These are phyloP conservation scores for Penicillium sp. DNA, from an alignment of 2,329 filamentous ascomycete species.

Conservation along the genomic window DNA sequence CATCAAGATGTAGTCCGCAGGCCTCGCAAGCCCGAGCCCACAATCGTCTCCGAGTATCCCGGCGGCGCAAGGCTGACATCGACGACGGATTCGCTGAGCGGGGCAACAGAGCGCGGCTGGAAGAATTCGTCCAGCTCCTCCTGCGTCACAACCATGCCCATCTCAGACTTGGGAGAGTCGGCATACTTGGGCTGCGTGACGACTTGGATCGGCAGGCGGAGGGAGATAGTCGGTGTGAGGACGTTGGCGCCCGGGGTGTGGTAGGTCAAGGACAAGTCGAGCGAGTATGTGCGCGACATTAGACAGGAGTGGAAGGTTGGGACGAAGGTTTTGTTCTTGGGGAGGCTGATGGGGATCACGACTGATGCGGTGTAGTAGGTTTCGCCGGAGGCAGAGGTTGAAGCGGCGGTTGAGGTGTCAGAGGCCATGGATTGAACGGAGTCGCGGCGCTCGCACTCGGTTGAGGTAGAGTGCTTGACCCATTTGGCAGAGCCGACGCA, in stretches of 20 bases:
- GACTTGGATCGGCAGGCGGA: slow-evolving; percentile 50
- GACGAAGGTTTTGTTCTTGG: slow-evolving; percentile 62
- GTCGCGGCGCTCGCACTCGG: slow-evolving; percentile 33
- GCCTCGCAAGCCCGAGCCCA: not conserved
- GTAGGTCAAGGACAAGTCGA: slow-evolving; percentile 61
- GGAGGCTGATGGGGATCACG: slow-evolving; percentile 64
- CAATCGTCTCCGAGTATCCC: slow-evolving; percentile 18
- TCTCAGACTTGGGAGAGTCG: slow-evolving; percentile 9
- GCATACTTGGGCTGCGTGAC: slow-evolving; percentile 25
- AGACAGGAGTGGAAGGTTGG: slow-evolving; percentile 73
- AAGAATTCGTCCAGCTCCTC: slow-evolving; percentile 35
- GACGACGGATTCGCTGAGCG: slow-evolving; percentile 13
- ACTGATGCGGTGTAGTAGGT: slow-evolving; percentile 64
- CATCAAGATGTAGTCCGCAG: not conserved
- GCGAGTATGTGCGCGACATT: slow-evolving; percentile 62
- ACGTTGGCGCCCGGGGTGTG: slow-evolving; percentile 51
- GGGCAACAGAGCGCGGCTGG: slow-evolving; percentile 29
- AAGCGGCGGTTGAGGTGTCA: slow-evolving; percentile 35
- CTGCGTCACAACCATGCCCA: slow-evolving; percentile 25
- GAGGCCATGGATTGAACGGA: slow-evolving; percentile 34
- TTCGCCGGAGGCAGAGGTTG: slow-evolving; percentile 39
- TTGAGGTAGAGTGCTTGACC: slow-evolving; percentile 49
- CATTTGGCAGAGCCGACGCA: slow-evolving; percentile 61
- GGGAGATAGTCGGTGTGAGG: slow-evolving; percentile 41
- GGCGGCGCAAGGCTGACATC: slow-evolving; percentile 20